Percentiles rank a stretch among this genome's conserved stretches.
These are phyloP conservation scores for Leccinum truebloodii DNA, from an alignment of 768 basidiomycete species.

Conservation along the genomic window DNA sequence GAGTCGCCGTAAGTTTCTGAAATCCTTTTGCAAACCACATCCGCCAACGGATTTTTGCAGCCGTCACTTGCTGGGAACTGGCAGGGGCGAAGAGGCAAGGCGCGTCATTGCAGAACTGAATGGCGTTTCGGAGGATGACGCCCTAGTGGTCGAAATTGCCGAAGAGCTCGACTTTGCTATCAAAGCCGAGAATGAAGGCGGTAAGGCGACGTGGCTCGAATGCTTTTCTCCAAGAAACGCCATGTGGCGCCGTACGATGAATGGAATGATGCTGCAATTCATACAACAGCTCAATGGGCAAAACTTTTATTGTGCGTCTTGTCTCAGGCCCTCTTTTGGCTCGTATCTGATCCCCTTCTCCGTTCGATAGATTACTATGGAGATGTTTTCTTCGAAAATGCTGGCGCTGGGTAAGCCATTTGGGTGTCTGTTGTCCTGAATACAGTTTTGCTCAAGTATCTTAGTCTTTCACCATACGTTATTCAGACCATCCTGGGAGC, in stretches of 20 bases:
- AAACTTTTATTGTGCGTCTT: constrained; percentile 69
- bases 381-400: constrained; percentile 77
- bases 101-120: constrained; percentile 67
- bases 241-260: constrained; percentile 72
- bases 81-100: constrained; percentile 54
- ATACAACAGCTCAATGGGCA: constrained; percentile 81
- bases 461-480: constrained; percentile 64
- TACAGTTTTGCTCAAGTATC: background rate
- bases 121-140: constrained; percentile 56
- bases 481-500: constrained; percentile 76
- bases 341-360: background rate
- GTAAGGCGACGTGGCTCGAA: constrained; percentile 76
- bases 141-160: constrained; percentile 57
- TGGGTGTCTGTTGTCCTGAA: background rate
- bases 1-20: constrained; percentile 64
- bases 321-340: background rate
- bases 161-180: constrained; percentile 69
- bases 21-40: background rate
- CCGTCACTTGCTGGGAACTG: constrained; percentile 67
- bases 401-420: constrained; percentile 55
- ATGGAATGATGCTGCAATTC: constrained; percentile 84
- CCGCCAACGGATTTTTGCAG: constrained; percentile 33
- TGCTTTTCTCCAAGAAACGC: constrained; percentile 70
- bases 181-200: constrained; percentile 74
- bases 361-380: constrained; percentile 69